Base-by-base conservation (phyloP, 352 stramenopile species). In the Globisporangium cylindrosporum region DNA sequence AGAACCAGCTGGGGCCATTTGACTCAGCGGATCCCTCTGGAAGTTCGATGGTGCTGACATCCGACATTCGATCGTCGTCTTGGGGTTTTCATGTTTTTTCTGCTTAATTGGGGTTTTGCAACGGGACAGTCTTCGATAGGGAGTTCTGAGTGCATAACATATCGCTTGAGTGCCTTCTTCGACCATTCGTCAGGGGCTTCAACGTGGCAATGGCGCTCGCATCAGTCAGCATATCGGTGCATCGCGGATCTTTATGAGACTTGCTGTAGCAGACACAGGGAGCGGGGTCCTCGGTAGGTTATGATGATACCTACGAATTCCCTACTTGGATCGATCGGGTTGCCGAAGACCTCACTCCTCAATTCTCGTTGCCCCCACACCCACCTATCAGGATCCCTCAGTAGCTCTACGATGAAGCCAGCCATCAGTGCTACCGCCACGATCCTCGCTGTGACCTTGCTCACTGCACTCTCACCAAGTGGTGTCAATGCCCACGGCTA, bases 401-500 rank as follows among this genome's bases (percentile, higher is more conserved):
- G 14, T 48, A 5, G 4, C 22, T 57, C 1, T 12, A 22, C 12
- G 14, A 58, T 58, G 51, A 58, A 58, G 51, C 1, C 25, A 27
- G 25, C 25, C 25, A 27, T 27, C 25, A 58, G 24, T 14, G 24
- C 6, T 18, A 22, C 43, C 18, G 43, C 53, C 20, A 58, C 53
- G 53, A 58, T 58, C 6, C 53, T 58, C 12, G 53, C 53, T 4
- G 24, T 9, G 24, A 58, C 53, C 25, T 58, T 25, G 25, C 53
- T 58, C 14, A 14, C 53, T 5, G 24, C 53, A 4, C 53, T 58
- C 53, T 34, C 53, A 4, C 53, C 53, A 12, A 58, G 53, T 29
- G 46, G 53, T 29, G 60, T 29, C 27, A 15, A 38, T 12, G 82
- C 80, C 3, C 82, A 91, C 64, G 82, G 82, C 58, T 88, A 82